Conservation (phyloP, 805 yeast genomes). For the Komagataella kurtzmanii region DNA sequence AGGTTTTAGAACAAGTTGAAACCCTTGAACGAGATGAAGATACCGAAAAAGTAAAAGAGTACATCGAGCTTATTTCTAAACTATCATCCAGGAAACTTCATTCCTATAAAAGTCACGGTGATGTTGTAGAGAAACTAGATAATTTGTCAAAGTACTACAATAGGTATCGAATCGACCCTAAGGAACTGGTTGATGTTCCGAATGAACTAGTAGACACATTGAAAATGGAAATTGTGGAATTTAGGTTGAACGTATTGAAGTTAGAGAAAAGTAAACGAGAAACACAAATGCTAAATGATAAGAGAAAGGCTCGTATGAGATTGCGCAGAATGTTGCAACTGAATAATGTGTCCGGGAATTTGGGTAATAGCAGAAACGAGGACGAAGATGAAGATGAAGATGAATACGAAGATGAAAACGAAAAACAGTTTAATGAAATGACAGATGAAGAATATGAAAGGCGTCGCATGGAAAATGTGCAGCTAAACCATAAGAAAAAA, state of each 20-base stretch:
- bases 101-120: neutral
- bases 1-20: conserved; percentile 1
- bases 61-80: neutral
- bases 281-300: conserved; percentile 31
- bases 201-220: conserved; percentile 36
- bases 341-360: conserved; percentile 2
- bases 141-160: conserved; percentile 7
- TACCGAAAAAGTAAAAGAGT: neutral
- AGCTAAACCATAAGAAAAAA: conserved; percentile 5
- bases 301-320: conserved; percentile 31
- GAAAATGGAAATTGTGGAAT: conserved; percentile 37
- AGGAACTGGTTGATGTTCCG: conserved; percentile 46
- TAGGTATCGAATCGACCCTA: conserved; percentile 38
- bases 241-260: conserved; percentile 39
- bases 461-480: conserved; percentile 7
- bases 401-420: conserved; percentile 14
- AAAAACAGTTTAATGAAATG: conserved; percentile 12
- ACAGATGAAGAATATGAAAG: conserved; percentile 13
- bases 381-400: conserved; percentile 11
- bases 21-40: neutral
- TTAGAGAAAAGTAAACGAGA: conserved; percentile 38
- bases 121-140: conserved; percentile 5
- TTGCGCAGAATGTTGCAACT: conserved; percentile 26
- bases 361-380: conserved; percentile 9
- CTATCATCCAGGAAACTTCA: neutral